Conservation (phyloP, 1,284 basidiomycete species). For the Trametes sp. region DNA sequence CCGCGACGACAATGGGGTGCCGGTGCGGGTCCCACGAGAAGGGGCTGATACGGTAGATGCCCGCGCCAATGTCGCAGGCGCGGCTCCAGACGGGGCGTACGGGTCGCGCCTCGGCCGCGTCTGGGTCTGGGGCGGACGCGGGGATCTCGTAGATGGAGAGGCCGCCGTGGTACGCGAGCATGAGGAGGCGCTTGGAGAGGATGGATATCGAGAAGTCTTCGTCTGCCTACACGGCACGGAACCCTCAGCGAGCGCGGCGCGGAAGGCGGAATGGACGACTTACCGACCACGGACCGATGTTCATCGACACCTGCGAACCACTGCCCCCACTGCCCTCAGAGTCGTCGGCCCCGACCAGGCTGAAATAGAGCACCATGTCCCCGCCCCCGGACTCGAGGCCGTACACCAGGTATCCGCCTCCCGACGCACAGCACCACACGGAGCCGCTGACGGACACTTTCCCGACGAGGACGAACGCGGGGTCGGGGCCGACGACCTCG, state of each 20-base stretch:
- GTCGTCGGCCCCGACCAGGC: constrained; percentile 15
- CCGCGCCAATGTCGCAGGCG: constrained; percentile 29
- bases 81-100: constrained; percentile 28
- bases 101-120: background rate
- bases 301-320: constrained; percentile 22
- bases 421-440: constrained; percentile 32
- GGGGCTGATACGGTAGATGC: constrained; percentile 32
- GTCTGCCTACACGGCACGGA: constrained; percentile 22
- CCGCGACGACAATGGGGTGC: constrained; percentile 24
- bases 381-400: constrained; percentile 27
- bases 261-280: background rate
- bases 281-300: constrained; percentile 33
- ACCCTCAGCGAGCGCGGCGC: background rate
- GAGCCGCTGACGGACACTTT: constrained; percentile 28
- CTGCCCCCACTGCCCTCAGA: background rate
- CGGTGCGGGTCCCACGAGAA: constrained; percentile 19
- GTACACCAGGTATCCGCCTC: constrained; percentile 26
- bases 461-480: constrained; percentile 25
- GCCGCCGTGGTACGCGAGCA: constrained; percentile 31
- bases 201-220: constrained; percentile 32
- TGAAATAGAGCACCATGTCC: constrained; percentile 30
- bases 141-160: constrained; percentile 29
- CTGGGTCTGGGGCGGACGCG: background rate
- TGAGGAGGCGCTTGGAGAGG: constrained; percentile 25
- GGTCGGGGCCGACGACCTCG: constrained; percentile 23